A percentile compares a stretch with the other conserved stretches of the same genome.
Conservation (phyloP, 2,329 filamentous ascomycete species). For the Apiospora marii region DNA sequence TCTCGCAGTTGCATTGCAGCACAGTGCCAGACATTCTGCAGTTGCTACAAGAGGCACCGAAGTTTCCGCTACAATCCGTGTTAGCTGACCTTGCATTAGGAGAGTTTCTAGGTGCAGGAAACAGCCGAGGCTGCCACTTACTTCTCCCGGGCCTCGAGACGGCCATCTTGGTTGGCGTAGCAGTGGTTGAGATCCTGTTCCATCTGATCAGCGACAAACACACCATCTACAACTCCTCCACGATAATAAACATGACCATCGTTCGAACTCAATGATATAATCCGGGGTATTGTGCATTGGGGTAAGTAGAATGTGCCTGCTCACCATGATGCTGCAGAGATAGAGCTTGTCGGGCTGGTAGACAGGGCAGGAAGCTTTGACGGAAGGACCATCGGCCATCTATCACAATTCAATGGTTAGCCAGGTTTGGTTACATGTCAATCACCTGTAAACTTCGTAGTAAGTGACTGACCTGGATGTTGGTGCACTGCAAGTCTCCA, state of each 20-base stretch:
- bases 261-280: neutral
- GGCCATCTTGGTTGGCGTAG: neutral
- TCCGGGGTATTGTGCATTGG: neutral
- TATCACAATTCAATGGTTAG: neutral
- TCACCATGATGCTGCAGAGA: neutral
- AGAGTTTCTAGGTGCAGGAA: no score
- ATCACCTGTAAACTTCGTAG: neutral
- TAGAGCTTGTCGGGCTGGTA: conserved; percentile 1
- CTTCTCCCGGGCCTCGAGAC: neutral
- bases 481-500: neutral
- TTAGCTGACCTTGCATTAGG: neutral
- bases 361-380: neutral
- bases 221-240: neutral
- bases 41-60: neutral
- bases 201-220: neutral
- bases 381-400: neutral
- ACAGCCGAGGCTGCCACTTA: neutral
- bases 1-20: neutral
- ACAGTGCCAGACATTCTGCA: neutral
- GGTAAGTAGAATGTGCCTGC: neutral
- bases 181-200: neutral
- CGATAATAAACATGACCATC: neutral
- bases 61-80: neutral
- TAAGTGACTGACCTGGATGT: neutral
- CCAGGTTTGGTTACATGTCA: neutral